These are phyloP conservation scores for Agrocybe chaxingu DNA, from an alignment of 768 basidiomycete genomes.

Conservation along the genomic window DNA sequence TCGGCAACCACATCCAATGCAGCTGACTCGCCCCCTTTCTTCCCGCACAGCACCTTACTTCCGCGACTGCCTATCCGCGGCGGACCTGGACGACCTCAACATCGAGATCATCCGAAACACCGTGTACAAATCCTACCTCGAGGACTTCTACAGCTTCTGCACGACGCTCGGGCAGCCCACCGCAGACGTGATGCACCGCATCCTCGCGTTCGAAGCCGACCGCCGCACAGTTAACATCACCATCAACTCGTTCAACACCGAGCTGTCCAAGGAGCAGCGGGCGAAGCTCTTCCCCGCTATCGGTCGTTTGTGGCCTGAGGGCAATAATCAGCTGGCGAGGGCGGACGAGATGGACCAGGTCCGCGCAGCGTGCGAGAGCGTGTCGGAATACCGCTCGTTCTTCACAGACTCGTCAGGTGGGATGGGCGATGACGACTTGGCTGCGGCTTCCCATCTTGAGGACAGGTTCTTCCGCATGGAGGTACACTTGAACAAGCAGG, in stretches of 20 bases:
- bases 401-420: conserved; percentile 56
- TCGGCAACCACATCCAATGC: neutral
- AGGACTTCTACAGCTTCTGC: conserved; percentile 91
- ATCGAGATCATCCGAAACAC: conserved; percentile 99
- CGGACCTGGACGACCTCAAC: conserved; percentile 97
- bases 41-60: conserved; percentile 80
- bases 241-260: conserved; percentile 97
- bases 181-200: conserved; percentile 85
- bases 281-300: conserved; percentile 93
- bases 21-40: neutral
- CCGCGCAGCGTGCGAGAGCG: conserved; percentile 78
- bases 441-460: conserved; percentile 70
- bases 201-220: conserved; percentile 96
- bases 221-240: conserved; percentile 97
- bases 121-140: conserved; percentile 97
- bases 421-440: conserved; percentile 39
- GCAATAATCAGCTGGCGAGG: conserved; percentile 89
- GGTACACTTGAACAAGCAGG: conserved; percentile 89
- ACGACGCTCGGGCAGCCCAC: conserved; percentile 80
- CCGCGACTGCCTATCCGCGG: conserved; percentile 90
- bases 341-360: conserved; percentile 97
- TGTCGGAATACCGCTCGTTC: conserved; percentile 89
- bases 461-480: conserved; percentile 94
- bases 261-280: conserved; percentile 91
- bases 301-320: conserved; percentile 91